Evolutionary conservation across 2,329 filamentous ascomycete species (phyloP), one percentile per base, ranked within the genome.

Genomic region (Byssoonygena ceratinophila): DNA sequence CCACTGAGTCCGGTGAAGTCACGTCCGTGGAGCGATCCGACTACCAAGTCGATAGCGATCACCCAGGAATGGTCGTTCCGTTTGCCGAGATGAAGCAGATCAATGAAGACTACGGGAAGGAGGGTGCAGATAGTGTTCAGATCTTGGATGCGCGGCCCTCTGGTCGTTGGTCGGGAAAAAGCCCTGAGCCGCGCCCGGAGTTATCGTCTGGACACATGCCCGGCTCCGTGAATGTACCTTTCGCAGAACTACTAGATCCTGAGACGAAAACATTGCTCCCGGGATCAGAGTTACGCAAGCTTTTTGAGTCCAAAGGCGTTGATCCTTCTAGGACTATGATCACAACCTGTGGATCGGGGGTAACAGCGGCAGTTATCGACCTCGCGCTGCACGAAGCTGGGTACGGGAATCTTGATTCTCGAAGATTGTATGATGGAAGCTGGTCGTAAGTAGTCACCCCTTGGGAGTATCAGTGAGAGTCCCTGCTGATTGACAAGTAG

Each of bases 391-490:
- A 80, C 27, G 82, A 88, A 67, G 87, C 90, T 20, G 83, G 82
- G 1, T 90, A 82, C 64, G 86, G 85, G 1, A 74, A 79, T 3
- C 70, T 78, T 0, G 77, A 82, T 55, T 79, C 79, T 51, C 80
- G 87, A 59, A 83, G 79, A 64, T 76, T 98, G 20, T 98, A 98
- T 63, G 92, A 98, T 67, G 92, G 92, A 45, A 95, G 90, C 69
- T 98, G 92, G 92, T 97, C 92, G 79, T 94, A 75, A 82, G 86
- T 84, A n/a, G n/a, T n/a, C n/a, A n/a, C n/a, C n/a, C n/a, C n/a
- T n/a, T n/a, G n/a, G n/a, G n/a, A n/a, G n/a, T n/a, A n/a, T n/a
- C n/a, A n/a, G n/a, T n/a, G n/a, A n/a, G n/a, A n/a, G n/a, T n/a
- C n/a, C n/a, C n/a, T 44, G 41, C 34, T 45, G 18, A 53, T 34